Base-by-base conservation (phyloP, 129 eudicot species). In the Artemisia argyi region DNA sequence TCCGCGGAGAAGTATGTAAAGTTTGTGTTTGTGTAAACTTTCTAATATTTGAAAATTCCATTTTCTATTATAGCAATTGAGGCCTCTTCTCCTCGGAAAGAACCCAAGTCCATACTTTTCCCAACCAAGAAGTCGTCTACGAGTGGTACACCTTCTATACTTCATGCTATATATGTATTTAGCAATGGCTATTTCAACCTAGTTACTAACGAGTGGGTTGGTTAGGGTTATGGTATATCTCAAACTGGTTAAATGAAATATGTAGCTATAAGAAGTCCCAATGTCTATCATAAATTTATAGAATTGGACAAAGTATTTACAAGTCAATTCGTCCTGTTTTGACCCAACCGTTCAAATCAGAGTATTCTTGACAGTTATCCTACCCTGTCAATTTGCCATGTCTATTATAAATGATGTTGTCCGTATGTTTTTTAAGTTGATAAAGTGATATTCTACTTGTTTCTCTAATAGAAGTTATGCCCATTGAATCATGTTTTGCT, bases 11-110 rank as follows among this genome's bases (percentile, higher is more conserved):
- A 51, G n/a, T 65, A 22, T 57, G 5, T 62, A 12, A 30, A 66
- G 13, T 68, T 65, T 50, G 18, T 54, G 2, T 74, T 78, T 19
- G 22, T 35, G 19, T 12, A 13, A 56, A 16, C 66, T 35, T 42
- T 44, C 47, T 49, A 48, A n/a, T 22, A 2, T 69, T 61, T 65
- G 53, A 55, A 62, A 7, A 32, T 69, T 49, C 1, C 52, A 7
- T 11, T 20, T 62, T 78, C 54, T 11, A 51, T 67, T 83, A 79
- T 63, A 93, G 98, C 88, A 46, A 87, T 90, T 63, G 98, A 93
- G 81, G 89, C 98, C 71, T 85, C 98, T 7, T 93, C 98, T 53
- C 97, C 92, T 67, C 83, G 85, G 52, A 89, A 85, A 72, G 96
- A 93, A 72, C 85, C 93, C 68, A 87, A 81, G 74, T 81, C 83